Evolutionary conservation across 2,329 filamentous ascomycete species (phyloP).

Genomic region (Incumbomyces delicatus): DNA sequence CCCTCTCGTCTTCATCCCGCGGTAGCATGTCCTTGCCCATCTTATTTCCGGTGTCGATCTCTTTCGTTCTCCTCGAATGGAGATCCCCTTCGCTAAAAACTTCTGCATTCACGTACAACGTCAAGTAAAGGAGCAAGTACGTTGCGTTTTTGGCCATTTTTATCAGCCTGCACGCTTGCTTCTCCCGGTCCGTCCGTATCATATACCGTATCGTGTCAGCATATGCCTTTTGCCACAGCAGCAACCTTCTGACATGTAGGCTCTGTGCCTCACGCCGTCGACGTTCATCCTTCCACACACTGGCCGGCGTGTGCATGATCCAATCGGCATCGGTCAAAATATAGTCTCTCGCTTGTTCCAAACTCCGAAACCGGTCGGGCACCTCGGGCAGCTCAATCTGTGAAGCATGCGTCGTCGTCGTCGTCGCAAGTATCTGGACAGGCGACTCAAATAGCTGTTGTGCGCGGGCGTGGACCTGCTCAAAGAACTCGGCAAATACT

Average conservation of each 20-base stretch:
- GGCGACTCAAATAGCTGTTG: conserved; percentile 9
- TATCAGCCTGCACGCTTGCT: conserved; percentile 1
- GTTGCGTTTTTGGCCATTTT: conserved; percentile 1
- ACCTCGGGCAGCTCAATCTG: conserved; percentile 8
- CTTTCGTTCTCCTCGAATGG: background rate
- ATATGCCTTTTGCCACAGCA: conserved; percentile 20
- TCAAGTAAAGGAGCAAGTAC: conserved; percentile 6
- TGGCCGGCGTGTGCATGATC: conserved; percentile 15
- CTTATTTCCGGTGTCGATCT: background rate
- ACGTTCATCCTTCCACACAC: conserved; percentile 7
- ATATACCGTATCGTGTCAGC: conserved; percentile 10
- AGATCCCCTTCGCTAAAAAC: background rate
- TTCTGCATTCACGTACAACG: background rate
- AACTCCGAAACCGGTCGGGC: conserved; percentile 13
- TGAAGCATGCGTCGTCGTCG: background rate
- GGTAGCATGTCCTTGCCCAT: background rate
- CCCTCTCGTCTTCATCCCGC: background rate
- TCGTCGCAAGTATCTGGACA: conserved; percentile 12
- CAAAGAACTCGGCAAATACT: background rate
- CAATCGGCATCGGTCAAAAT: conserved; percentile 19
- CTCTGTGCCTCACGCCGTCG: conserved; percentile 11
- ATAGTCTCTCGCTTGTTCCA: conserved; percentile 18
- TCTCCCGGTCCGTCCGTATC: background rate
- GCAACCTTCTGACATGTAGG: conserved; percentile 16
- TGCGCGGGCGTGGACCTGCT: background rate